Conservation (phyloP, 2,329 filamentous ascomycete genomes). For the Colletotrichum falcatum region DNA sequence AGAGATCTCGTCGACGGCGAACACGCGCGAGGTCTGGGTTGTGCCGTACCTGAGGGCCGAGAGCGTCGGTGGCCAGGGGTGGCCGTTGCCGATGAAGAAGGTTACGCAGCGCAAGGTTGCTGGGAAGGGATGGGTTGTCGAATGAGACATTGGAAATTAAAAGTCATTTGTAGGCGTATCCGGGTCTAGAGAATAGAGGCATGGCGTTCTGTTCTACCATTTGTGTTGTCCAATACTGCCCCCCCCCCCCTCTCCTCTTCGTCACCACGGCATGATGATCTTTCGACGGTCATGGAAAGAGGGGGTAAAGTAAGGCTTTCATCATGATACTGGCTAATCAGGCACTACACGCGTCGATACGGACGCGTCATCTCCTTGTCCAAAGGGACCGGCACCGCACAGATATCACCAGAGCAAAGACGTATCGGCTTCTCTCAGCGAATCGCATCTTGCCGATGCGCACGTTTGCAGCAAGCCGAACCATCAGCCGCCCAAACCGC, state of each 20-base stretch:
- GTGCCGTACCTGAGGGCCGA: constrained; percentile 81
- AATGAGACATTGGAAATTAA: constrained; percentile 47
- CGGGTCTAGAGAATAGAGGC: not conserved
- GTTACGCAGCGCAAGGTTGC: constrained; percentile 82
- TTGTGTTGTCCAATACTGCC: not conserved
- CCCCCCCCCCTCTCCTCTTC: too few species aligned
- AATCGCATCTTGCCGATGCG: not conserved
- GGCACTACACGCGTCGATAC: not conserved
- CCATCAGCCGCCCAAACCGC: constrained; percentile 5
- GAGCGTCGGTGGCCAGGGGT: constrained; percentile 75
- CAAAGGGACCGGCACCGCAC: not conserved
- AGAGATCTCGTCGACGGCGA: constrained; percentile 68
- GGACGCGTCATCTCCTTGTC: not conserved
- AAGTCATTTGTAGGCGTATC: not conserved
- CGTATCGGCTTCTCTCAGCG: not conserved
- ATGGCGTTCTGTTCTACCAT: not conserved
- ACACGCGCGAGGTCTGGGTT: constrained; percentile 82
- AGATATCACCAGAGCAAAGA: not conserved
- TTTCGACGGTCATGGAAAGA: not conserved
- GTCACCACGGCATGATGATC: not conserved
- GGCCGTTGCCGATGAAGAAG: constrained; percentile 88
- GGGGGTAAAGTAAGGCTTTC: not conserved
- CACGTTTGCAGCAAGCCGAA: not conserved
- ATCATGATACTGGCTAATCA: not conserved
- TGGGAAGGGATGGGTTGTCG: constrained; percentile 81